A percentile compares a stretch with the other conserved stretches of the same genome.
phyloP scores from a whole-genome alignment of 345 rosid species.

The Lumnitzera racemosa region DNA sequence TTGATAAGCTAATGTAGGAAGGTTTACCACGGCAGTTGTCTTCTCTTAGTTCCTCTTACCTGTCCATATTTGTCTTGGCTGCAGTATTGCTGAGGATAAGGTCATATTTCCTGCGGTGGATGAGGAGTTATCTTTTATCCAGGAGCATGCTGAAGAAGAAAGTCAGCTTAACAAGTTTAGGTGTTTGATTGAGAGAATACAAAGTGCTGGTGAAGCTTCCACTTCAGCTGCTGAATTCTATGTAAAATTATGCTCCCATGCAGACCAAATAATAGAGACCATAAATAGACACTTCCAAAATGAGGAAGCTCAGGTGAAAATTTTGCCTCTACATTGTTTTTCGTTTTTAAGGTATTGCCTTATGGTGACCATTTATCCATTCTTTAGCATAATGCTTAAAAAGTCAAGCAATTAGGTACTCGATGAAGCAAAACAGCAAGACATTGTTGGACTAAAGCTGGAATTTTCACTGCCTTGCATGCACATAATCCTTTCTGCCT shows the following conservation, averaged over 20 bases:
- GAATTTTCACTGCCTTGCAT: no score
- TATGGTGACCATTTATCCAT: neutral
- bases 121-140: slow-evolving; percentile 58
- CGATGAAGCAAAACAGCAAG: no score
- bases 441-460: no score
- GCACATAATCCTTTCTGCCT: no score
- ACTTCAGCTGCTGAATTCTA: slow-evolving; percentile 64
- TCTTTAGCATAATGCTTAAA: no score
- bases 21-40: neutral
- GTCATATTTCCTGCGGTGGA: slow-evolving; percentile 89
- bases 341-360: neutral
- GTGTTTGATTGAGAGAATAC: slow-evolving; percentile 70
- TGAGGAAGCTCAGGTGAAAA: slow-evolving; percentile 81
- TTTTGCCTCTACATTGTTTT: slow-evolving; percentile 1
- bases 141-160: slow-evolving; percentile 86
- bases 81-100: slow-evolving; percentile 86
- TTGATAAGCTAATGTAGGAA: neutral
- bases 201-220: slow-evolving; percentile 63
- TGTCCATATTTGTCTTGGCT: slow-evolving; percentile 15
- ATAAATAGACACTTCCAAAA: slow-evolving; percentile 62
- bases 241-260: slow-evolving; percentile 68
- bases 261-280: slow-evolving; percentile 81
- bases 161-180: slow-evolving; percentile 67
- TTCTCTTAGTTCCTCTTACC: neutral
- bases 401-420: no score